A percentile compares a stretch with the other conserved stretches of the same genome.
Conservation (phyloP, 345 rosid genomes). For the Balakata baccata region DNA sequence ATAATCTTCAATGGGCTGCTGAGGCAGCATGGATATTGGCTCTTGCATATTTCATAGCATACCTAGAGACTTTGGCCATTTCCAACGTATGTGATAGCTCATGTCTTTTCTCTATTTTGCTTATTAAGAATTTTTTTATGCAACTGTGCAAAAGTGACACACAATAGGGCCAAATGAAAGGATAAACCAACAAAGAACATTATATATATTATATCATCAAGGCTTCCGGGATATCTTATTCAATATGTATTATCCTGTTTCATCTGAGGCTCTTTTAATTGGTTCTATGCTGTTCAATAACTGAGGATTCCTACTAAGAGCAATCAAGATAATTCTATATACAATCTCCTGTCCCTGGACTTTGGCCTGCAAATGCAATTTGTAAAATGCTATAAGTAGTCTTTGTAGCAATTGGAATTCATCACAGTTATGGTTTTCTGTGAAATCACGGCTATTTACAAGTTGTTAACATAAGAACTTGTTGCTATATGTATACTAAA, state of each 20-base stretch:
- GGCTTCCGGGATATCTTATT: slow-evolving; percentile 4
- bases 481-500: neutral
- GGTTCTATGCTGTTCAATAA: neutral
- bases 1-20: slow-evolving; percentile 52
- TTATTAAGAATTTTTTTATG: neutral
- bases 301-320: neutral
- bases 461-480: neutral
- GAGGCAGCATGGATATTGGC: slow-evolving; percentile 92
- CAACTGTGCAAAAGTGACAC: neutral
- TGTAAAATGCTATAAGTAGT: neutral
- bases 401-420: neutral
- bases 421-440: neutral
- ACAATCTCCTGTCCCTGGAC: neutral
- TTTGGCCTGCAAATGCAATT: neutral
- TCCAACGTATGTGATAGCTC: slow-evolving; percentile 63
- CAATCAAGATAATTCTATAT: neutral
- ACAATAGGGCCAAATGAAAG: neutral
- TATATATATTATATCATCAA: neutral
- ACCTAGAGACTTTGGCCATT: slow-evolving; percentile 88
- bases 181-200: neutral
- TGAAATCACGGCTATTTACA: neutral
- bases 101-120: slow-evolving; percentile 10
- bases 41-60: slow-evolving; percentile 91
- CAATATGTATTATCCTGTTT: neutral
- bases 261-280: neutral